Evolutionary conservation across 2,329 filamentous ascomycete species (phyloP).

Genomic region (Fusarium dimerum): DNA sequence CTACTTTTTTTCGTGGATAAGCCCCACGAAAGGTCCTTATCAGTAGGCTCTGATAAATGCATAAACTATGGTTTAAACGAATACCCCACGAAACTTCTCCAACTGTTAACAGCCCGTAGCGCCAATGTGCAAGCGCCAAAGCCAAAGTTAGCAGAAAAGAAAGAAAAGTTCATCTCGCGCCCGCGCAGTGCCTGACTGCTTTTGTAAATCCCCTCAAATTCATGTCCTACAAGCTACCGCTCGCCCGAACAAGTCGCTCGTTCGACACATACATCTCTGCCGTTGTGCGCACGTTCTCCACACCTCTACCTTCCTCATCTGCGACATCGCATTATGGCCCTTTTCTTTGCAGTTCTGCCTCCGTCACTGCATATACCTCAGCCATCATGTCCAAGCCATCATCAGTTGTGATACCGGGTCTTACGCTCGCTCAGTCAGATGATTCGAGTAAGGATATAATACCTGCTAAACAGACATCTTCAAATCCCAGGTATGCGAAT

Average conservation of each 20-base stretch:
- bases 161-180: conserved; percentile 7
- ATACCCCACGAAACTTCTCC: conserved; percentile 8
- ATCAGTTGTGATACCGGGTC: conserved; percentile 17
- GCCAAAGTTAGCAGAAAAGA: conserved; percentile 1
- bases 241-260: conserved; percentile 3
- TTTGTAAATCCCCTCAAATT: neutral
- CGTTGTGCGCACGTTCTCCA: neutral
- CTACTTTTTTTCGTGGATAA: conserved; percentile 25
- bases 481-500: conserved; percentile 3
- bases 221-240: conserved; percentile 10
- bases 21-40: conserved; percentile 18
- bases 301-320: neutral
- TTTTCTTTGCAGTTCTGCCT: conserved; percentile 1
- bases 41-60: conserved; percentile 14
- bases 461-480: neutral
- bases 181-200: conserved; percentile 1
- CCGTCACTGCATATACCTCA: conserved; percentile 13
- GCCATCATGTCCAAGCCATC: neutral
- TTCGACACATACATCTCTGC: neutral
- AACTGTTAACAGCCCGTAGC: too few relatives aligned
- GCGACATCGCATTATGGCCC: conserved; percentile 12
- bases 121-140: neutral
- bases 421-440: conserved; percentile 12
- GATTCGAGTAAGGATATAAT: neutral
- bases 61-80: conserved; percentile 1